Percentiles rank a stretch among this genome's conserved stretches.
phyloP scores from a whole-genome alignment of 768 basidiomycete species.

The Pholiota molesta region DNA sequence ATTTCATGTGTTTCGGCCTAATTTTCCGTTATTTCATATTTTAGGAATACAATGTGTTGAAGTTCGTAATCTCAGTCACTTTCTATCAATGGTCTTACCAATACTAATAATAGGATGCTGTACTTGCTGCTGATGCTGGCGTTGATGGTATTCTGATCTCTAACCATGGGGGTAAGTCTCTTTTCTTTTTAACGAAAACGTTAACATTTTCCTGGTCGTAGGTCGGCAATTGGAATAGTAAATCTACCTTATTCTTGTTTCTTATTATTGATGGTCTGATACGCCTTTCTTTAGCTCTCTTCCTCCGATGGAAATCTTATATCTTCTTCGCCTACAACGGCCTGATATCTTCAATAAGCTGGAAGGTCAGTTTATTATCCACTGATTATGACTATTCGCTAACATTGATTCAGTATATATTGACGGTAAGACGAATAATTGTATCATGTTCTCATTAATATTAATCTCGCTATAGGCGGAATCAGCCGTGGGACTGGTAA shows the following conservation, averaged over 20 bases:
- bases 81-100: not conserved
- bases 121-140: conserved; percentile 81
- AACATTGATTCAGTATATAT: conserved; percentile 66
- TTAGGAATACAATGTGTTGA: conserved; percentile 76
- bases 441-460: not conserved
- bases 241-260: conserved; percentile 22
- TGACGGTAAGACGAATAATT: conserved; percentile 55
- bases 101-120: conserved; percentile 64
- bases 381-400: not conserved
- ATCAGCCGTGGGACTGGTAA: conserved; percentile 76
- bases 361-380: conserved; percentile 15
- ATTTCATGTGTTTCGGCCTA: not conserved
- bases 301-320: conserved; percentile 78
- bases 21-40: conserved; percentile 25
- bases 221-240: conserved; percentile 85
- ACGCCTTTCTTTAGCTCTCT: conserved; percentile 54
- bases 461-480: conserved; percentile 42
- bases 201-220: conserved; percentile 23
- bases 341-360: conserved; percentile 22
- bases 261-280: conserved; percentile 5
- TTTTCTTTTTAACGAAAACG: conserved; percentile 1
- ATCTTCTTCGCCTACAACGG: conserved; percentile 63
- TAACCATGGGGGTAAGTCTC: conserved; percentile 80
- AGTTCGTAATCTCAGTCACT: conserved; percentile 33
- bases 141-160: conserved; percentile 88